Percentiles rank a stretch among this genome's conserved stretches.
Conservation (phyloP, 192 early-diverging fungal species). For the Lunasporangiospora selenospora region DNA sequence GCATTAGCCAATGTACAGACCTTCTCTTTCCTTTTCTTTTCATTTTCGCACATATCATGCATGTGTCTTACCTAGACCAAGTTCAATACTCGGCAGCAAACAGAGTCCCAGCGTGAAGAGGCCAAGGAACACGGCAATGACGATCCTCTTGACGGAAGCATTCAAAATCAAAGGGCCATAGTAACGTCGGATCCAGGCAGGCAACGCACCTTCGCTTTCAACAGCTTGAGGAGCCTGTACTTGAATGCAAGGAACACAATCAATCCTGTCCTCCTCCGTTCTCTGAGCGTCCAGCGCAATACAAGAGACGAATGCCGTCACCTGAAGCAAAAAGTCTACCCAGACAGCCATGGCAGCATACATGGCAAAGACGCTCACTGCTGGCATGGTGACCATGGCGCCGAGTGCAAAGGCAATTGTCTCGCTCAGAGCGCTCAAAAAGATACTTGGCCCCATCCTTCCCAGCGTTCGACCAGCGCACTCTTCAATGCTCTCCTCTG, state of each 20-base stretch:
- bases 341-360: slow-evolving; percentile 70
- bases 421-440: slow-evolving; percentile 65
- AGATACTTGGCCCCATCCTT: slow-evolving; percentile 66
- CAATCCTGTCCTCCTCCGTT: slow-evolving; percentile 56
- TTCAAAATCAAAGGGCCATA: slow-evolving; percentile 63
- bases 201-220: slow-evolving; percentile 56
- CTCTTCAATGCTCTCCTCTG: slow-evolving; percentile 60
- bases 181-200: slow-evolving; percentile 52
- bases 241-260: slow-evolving; percentile 61
- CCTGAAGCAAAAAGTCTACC: slow-evolving; percentile 69
- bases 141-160: slow-evolving; percentile 44
- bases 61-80: slow-evolving; percentile 60
- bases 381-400: slow-evolving; percentile 69
- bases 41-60: too few species aligned
- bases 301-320: slow-evolving; percentile 66
- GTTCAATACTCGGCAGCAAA: slow-evolving; percentile 54
- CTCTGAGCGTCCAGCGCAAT: slow-evolving; percentile 64
- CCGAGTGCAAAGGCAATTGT: slow-evolving; percentile 70
- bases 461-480: slow-evolving; percentile 63
- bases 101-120: slow-evolving; percentile 55
- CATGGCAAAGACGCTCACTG: slow-evolving; percentile 72
- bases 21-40: too few species aligned
- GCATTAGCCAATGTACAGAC: too few species aligned
- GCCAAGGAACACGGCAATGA: slow-evolving; percentile 58
- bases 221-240: slow-evolving; percentile 51